These are phyloP conservation scores for Cystobasidium ongulense DNA, from an alignment of 768 basidiomycete genomes.

Conservation along the genomic window DNA sequence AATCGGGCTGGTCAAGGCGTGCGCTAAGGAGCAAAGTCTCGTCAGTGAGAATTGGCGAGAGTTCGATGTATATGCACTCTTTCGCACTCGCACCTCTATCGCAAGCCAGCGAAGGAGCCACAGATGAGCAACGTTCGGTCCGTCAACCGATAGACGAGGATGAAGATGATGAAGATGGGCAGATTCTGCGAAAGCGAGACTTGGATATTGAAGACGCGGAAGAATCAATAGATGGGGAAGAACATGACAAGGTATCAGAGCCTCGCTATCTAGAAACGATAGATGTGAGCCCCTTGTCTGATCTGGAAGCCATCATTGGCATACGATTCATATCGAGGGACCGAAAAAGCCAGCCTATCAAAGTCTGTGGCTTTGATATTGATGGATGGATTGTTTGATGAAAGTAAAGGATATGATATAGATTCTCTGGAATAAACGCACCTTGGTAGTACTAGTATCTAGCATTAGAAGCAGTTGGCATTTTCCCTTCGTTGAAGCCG, in stretches of 20 bases:
- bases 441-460: no score
- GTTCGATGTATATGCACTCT: neutral
- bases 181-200: neutral
- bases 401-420: neutral
- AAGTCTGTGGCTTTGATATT: conserved; percentile 34
- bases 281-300: neutral
- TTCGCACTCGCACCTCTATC: neutral
- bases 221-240: neutral
- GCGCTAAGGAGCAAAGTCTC: conserved; percentile 19
- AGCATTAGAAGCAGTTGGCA: no score
- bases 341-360: conserved; percentile 28
- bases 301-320: neutral
- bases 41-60: conserved; percentile 32
- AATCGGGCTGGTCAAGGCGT: neutral
- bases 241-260: conserved; percentile 22
- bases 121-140: neutral
- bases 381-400: conserved; percentile 35
- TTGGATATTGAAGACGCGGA: neutral
- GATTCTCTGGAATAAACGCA: no score
- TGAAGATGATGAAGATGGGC: neutral
- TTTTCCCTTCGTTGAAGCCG: no score
- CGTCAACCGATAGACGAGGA: neutral
- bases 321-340: conserved; percentile 27
- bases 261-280: conserved; percentile 27
- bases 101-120: neutral